phyloP scores from a whole-genome alignment of 805 yeast genomes.

The Wickerhamomyces rabaulensis region DNA sequence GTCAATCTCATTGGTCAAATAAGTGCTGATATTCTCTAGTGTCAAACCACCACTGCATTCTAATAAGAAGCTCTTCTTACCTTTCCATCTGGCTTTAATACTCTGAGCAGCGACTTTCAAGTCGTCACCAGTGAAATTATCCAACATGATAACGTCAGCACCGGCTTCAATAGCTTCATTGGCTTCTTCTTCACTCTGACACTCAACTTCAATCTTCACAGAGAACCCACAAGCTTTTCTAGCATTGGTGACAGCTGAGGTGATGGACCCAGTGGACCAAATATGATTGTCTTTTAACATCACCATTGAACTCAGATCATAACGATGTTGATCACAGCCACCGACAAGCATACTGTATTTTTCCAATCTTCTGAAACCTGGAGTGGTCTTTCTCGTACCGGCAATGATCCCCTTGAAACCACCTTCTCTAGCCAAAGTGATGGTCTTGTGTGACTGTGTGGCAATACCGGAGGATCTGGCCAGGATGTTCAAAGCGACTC shows the following conservation, averaged over 20 bases:
- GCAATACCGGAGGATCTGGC: constrained; percentile 88
- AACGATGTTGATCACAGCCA: constrained; percentile 89
- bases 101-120: constrained; percentile 59
- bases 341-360: constrained; percentile 95
- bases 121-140: constrained; percentile 69
- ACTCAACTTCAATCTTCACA: constrained; percentile 88
- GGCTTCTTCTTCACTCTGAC: constrained; percentile 80
- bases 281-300: constrained; percentile 95
- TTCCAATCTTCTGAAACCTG: constrained; percentile 83
- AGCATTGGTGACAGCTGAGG: constrained; percentile 75
- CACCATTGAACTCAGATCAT: constrained; percentile 88
- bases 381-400: constrained; percentile 96
- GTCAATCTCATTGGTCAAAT: constrained; percentile 74
- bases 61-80: constrained; percentile 49
- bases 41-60: constrained; percentile 94
- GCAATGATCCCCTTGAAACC: constrained; percentile 86
- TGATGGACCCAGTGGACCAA: constrained; percentile 89
- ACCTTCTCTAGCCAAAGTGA: constrained; percentile 53
- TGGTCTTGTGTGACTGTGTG: constrained; percentile 57
- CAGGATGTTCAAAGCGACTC: constrained; percentile 77
- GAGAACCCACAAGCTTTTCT: constrained; percentile 83
- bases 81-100: constrained; percentile 53
- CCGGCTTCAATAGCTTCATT: constrained; percentile 91
- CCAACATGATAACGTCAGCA: constrained; percentile 94
- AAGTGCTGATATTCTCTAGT: constrained; percentile 55